A percentile compares a stretch with the other conserved stretches of the same genome.
Evolutionary conservation across 2,329 filamentous ascomycete genomes (phyloP).

Genomic region (Apiospora malaysiana): DNA sequence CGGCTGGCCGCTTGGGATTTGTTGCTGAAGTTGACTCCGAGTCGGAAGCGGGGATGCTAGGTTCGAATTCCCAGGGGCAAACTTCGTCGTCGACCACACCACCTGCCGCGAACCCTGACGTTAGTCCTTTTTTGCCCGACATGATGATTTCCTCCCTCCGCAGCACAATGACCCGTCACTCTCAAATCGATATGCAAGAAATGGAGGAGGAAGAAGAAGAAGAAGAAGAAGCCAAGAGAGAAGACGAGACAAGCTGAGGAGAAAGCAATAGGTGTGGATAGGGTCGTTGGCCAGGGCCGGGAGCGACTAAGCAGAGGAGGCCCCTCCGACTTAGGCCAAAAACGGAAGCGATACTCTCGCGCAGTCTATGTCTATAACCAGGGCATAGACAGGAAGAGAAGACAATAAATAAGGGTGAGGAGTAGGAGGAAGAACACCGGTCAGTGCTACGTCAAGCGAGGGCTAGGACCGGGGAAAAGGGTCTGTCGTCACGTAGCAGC

Average conservation of each 20-base stretch:
- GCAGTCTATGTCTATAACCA: not conserved
- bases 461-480: slow-evolving; percentile 15
- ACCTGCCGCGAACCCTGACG: slow-evolving; percentile 33
- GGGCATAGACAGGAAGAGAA: not conserved
- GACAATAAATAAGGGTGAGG: not conserved
- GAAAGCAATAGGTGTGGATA: not conserved
- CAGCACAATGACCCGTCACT: slow-evolving; percentile 22
- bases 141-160: slow-evolving; percentile 29
- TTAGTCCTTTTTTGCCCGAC: slow-evolving; percentile 38
- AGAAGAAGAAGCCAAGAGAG: not conserved
- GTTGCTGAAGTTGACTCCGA: slow-evolving; percentile 25
- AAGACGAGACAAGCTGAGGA: not conserved
- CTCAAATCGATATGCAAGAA: not conserved
- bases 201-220: not conserved
- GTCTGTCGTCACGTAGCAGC: slow-evolving; percentile 19
- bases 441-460: slow-evolving; percentile 12
- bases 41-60: slow-evolving; percentile 11
- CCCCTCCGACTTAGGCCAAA: slow-evolving; percentile 13
- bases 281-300: not conserved
- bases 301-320: slow-evolving; percentile 11
- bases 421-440: not conserved
- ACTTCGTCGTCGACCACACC: slow-evolving; percentile 23
- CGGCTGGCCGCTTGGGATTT: slow-evolving; percentile 31
- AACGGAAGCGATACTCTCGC: slow-evolving; percentile 6
- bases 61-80: slow-evolving; percentile 19